phyloP scores from a whole-genome alignment of 164 flowering plant genomes.

The Chimonanthus salicifolius region DNA sequence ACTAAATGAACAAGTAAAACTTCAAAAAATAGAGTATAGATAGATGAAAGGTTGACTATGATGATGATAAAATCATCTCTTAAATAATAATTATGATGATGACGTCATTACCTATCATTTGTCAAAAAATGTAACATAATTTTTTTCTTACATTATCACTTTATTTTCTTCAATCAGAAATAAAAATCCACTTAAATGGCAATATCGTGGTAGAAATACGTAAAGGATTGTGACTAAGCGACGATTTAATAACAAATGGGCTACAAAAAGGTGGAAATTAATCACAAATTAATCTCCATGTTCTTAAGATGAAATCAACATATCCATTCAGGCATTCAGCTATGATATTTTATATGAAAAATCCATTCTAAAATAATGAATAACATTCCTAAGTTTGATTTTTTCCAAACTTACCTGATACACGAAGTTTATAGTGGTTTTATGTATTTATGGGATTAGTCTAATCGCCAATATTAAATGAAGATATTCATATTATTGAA shows the following conservation, averaged over 20 bases:
- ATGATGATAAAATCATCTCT: too few species aligned
- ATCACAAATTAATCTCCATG: not conserved
- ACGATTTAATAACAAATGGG: too few species aligned
- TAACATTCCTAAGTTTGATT: not conserved
- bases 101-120: too few species aligned
- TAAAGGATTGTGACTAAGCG: not conserved
- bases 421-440: not conserved
- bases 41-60: not conserved
- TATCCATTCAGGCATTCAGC: not conserved
- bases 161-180: too few species aligned
- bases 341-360: too few species aligned
- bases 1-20: not conserved
- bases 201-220: not conserved
- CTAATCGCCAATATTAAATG: too few species aligned
- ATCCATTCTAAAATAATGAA: not conserved
- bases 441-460: too few species aligned
- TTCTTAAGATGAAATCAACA: not conserved
- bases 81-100: too few species aligned
- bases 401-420: not conserved
- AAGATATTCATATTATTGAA: too few species aligned
- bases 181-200: not conserved
- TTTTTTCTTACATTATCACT: not conserved
- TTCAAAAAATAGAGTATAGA: not conserved
- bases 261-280: not conserved
- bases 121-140: too few species aligned